phyloP scores from a whole-genome alignment of 306 rosid species.

The Lathyrus oleraceus region DNA sequence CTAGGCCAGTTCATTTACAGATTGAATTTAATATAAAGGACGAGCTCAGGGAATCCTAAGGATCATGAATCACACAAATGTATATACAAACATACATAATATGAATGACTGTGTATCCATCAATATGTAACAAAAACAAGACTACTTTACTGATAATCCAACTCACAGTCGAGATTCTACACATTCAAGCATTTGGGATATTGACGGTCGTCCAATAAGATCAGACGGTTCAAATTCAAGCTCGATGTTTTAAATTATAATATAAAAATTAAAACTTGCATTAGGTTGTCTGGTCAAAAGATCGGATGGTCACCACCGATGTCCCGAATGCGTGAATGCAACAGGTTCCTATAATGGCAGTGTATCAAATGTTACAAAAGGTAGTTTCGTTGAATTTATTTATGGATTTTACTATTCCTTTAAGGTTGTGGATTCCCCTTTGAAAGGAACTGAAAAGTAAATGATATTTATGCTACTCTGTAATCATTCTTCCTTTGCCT shows the following conservation, averaged over 20 bases:
- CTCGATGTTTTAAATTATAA: no score
- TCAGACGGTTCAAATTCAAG: neutral
- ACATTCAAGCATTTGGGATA: neutral
- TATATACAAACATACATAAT: neutral
- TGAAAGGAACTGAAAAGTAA: constrained; percentile 18
- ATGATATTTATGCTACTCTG: constrained; percentile 16
- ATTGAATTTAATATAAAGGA: constrained; percentile 35
- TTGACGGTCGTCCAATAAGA: neutral
- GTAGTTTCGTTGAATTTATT: constrained; percentile 10
- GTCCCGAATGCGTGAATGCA: neutral
- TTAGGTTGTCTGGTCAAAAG: neutral
- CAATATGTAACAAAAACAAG: neutral
- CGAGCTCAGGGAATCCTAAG: constrained; percentile 62
- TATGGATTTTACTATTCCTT: constrained; percentile 2
- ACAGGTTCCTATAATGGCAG: no score
- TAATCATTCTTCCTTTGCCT: constrained; percentile 31
- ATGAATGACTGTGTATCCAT: neutral
- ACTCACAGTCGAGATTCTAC: neutral
- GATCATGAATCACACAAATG: constrained; percentile 5
- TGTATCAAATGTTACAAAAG: neutral
- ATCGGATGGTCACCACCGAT: neutral
- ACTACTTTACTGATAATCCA: neutral
- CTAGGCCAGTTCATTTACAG: constrained; percentile 32
- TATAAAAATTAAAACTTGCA: no score
- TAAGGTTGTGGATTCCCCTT: constrained; percentile 1